Conservation (phyloP, 495 filamentous ascomycete species). For the Xylaria flabelliformis region DNA sequence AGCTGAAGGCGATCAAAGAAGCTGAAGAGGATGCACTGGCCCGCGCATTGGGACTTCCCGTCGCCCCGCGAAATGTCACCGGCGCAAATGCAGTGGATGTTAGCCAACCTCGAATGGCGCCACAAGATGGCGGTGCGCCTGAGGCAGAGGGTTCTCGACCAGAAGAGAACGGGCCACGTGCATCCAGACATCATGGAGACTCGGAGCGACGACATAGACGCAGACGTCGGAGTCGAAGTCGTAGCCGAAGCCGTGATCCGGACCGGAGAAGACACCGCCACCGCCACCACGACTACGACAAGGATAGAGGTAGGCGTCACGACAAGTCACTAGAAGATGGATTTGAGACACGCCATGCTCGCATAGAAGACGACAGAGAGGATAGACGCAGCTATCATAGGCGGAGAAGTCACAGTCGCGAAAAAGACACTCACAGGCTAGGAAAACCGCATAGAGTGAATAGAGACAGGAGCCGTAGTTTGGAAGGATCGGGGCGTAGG, state of each 20-base stretch:
- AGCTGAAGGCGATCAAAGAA: constrained; percentile 83
- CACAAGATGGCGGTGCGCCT: constrained; percentile 10
- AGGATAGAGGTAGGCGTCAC: constrained; percentile 20
- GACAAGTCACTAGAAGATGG: constrained; percentile 31
- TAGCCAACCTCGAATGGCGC: constrained; percentile 21
- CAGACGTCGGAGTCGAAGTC: constrained; percentile 46
- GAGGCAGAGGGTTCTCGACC: constrained; percentile 23
- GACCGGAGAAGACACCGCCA: constrained; percentile 31
- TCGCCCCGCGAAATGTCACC: constrained; percentile 57
- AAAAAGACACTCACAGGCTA: constrained; percentile 24
- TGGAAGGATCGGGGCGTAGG: constrained; percentile 33
- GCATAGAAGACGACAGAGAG: constrained; percentile 31
- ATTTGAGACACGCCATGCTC: constrained; percentile 27
- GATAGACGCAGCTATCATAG: constrained; percentile 30
- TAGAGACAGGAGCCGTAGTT: constrained; percentile 31
- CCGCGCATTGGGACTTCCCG: constrained; percentile 77
- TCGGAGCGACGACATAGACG: constrained; percentile 45
- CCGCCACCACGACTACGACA: constrained; percentile 15
- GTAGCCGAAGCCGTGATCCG: constrained; percentile 39
- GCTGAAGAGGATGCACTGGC: constrained; percentile 91
- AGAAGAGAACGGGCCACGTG: constrained; percentile 33
- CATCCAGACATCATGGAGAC: constrained; percentile 38
- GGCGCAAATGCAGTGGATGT: constrained; percentile 59
- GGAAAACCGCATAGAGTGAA: constrained; percentile 26
- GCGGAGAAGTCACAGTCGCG: constrained; percentile 30